A percentile compares a stretch with the other conserved stretches of the same genome.
Conservation (phyloP, 2,329 filamentous ascomycete species). For the Trichoderma sp. region DNA sequence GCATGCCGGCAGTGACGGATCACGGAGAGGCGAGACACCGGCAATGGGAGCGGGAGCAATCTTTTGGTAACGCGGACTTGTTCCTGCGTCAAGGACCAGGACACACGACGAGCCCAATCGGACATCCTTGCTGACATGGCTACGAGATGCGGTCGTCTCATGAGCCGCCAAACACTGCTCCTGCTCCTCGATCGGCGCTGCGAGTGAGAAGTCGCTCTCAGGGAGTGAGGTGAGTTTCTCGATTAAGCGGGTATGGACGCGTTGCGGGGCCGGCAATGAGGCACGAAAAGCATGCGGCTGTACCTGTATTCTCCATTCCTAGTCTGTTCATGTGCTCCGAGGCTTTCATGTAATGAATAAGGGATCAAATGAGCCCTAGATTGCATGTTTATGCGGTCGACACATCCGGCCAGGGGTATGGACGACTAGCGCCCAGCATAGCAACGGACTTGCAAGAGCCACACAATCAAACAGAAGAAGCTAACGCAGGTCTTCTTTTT, state of each 20-base stretch:
- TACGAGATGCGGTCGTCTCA: constrained; percentile 21
- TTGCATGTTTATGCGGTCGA: constrained; percentile 18
- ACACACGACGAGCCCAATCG: not conserved
- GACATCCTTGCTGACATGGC: not conserved
- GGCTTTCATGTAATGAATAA: constrained; percentile 11
- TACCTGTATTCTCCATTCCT: constrained; percentile 2
- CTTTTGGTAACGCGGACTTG: not conserved
- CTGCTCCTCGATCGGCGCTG: not conserved
- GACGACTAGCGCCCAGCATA: constrained; percentile 2
- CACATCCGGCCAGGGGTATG: constrained; percentile 11
- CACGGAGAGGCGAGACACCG: constrained; percentile 2
- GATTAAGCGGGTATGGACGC: constrained; percentile 3
- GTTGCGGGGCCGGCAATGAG: constrained; percentile 1
- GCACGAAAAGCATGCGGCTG: not conserved
- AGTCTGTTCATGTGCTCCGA: constrained; percentile 18
- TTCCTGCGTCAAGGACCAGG: constrained; percentile 4
- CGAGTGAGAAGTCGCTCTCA: not conserved
- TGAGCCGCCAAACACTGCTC: constrained; percentile 18
- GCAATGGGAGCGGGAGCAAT: constrained; percentile 5
- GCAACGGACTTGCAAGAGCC: not conserved
- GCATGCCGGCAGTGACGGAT: constrained; percentile 13
- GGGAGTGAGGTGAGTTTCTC: not conserved
- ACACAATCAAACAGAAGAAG: not conserved
- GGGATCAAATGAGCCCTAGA: constrained; percentile 14
- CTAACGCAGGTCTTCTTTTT: not conserved